phyloP scores from a whole-genome alignment of 306 rosid species.

The Alnus rubra region DNA sequence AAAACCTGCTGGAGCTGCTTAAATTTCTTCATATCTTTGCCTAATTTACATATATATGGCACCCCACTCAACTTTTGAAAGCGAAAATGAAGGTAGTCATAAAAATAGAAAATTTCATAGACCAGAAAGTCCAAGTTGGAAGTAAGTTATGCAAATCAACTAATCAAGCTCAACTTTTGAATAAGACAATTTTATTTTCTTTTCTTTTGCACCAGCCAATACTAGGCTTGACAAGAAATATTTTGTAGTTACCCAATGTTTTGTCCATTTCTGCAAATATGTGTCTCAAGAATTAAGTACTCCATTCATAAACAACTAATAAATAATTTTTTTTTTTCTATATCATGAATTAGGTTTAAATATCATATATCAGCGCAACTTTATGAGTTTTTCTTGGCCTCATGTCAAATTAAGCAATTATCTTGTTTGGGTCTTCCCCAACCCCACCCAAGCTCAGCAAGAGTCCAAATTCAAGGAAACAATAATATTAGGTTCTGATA shows the following conservation, averaged over 20 bases:
- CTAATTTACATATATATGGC: background rate
- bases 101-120: background rate
- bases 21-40: background rate
- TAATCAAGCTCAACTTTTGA: too few species aligned
- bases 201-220: background rate
- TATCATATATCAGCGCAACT: background rate
- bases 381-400: background rate
- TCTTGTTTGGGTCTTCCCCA: background rate
- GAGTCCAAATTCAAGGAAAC: background rate
- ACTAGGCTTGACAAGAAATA: background rate
- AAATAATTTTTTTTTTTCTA: background rate
- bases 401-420: background rate
- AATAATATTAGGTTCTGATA: background rate
- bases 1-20: background rate
- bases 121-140: background rate
- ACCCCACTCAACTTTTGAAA: background rate
- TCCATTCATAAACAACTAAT: background rate
- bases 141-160: background rate
- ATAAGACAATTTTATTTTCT: background rate
- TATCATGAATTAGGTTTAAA: background rate
- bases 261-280: background rate
- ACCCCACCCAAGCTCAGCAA: background rate
- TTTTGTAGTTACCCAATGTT: background rate
- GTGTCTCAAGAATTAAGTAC: background rate
- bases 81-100: background rate